Base-by-base conservation (phyloP, 1,139 yeast species). In the Yamadazyma diospyri region DNA sequence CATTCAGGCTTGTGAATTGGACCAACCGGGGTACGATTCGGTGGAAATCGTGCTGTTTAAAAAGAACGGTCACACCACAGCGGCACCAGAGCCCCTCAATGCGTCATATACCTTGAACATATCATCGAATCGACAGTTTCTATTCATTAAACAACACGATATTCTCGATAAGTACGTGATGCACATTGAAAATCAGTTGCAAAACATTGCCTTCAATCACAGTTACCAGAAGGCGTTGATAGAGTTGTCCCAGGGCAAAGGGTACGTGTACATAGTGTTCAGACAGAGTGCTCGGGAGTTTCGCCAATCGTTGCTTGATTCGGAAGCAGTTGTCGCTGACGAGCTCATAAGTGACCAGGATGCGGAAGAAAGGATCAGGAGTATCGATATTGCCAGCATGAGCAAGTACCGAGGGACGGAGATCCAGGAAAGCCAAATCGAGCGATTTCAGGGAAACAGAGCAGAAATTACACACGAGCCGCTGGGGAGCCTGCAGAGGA, bases 131-230 rank as follows among this genome's bases (percentile, higher is more conserved):
- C 18, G 26, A 9, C 25, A 34, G 5, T 34, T 22, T 12, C 19
- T 34, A 17, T 34, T 16, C 23, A 25, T 34, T 7, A n/a, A 29
- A 16, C 17, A 28, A 26, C 12, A 35, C 4, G 25, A 19, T 11
- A 20, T 34, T 14, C 9, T 35, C n/a, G 38, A 35, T 13, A 16
- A 28, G 6, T 25, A 21, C 3, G 30, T 31, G 12, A 22, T 35
- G 7, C 35, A 27, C 7, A 26, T 26, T 8, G 20, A 8, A 8
- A 30, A 24, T n/a, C 37, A 34, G 16, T 19, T 34, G 16, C 16
- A 27, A 10, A 12, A 13, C 6, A 18, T 34, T 17, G n/a, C 9
- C 5, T 27, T 27, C 19, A 20, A 13, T 5, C 9, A 8, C 5
- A 18, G 19, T 16, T 24, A 13, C 13, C 13, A 15, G 6, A 20